These are phyloP conservation scores for Primulina eburnea DNA, from an alignment of 257 asterid genomes.

Conservation along the genomic window DNA sequence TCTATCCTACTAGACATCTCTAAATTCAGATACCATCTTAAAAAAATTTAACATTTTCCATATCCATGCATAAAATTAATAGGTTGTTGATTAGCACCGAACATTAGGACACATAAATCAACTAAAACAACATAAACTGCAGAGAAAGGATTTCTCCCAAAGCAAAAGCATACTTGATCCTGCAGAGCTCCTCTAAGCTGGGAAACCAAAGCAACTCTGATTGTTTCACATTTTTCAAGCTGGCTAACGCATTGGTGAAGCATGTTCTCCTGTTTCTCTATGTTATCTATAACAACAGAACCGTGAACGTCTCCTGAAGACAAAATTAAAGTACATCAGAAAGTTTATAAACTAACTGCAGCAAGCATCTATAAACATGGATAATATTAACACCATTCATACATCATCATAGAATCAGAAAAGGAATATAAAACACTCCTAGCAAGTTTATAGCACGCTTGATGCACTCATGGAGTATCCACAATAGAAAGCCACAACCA, in stretches of 20 bases:
- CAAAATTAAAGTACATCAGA: conserved; percentile 24
- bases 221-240: conserved; percentile 75
- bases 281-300: conserved; percentile 54
- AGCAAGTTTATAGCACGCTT: neutral
- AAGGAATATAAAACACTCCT: neutral
- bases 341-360: neutral
- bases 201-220: conserved; percentile 60
- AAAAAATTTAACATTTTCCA: neutral
- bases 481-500: conserved; percentile 3
- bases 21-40: neutral
- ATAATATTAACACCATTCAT: neutral
- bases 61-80: neutral
- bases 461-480: neutral
- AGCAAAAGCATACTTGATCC: conserved; percentile 60
- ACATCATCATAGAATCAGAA: neutral
- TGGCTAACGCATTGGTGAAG: conserved; percentile 61
- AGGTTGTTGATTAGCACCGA: conserved; percentile 6
- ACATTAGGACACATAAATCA: neutral
- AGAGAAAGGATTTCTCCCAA: conserved; percentile 14
- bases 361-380: conserved; percentile 1
- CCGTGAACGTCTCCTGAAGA: conserved; percentile 58
- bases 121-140: conserved; percentile 7
- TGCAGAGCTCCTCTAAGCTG: conserved; percentile 80
- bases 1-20: neutral
- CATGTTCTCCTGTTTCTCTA: conserved; percentile 64